Conservation (phyloP, 208 protist species). For the Wallacemonas sp. region DNA sequence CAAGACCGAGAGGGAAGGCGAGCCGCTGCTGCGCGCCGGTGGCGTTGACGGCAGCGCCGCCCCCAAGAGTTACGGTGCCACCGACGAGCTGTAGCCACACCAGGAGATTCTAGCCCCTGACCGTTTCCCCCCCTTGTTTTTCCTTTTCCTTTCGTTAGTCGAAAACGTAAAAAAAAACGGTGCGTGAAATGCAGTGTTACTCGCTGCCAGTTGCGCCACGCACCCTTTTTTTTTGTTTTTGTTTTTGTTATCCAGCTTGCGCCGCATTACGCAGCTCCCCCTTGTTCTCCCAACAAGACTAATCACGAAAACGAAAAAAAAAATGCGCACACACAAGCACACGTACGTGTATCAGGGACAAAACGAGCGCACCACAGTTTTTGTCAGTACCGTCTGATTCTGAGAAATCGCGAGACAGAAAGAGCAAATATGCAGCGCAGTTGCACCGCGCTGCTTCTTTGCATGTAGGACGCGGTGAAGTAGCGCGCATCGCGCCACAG, state of each 20-base stretch:
- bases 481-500: too few relatives aligned
- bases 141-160: not conserved
- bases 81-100: slow-evolving; percentile 2
- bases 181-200: not conserved
- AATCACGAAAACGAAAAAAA: too few relatives aligned
- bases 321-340: too few relatives aligned
- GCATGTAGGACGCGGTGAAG: too few relatives aligned
- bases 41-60: not conserved
- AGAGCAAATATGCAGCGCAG: too few relatives aligned
- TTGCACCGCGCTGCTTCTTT: too few relatives aligned
- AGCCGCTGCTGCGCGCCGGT: not conserved
- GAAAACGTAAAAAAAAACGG: not conserved
- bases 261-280: not conserved
- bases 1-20: not conserved
- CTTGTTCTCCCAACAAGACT: not conserved
- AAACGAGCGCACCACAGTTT: too few relatives aligned
- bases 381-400: too few relatives aligned
- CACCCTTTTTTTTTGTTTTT: slow-evolving; percentile 10
- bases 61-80: slow-evolving; percentile 8
- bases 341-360: too few relatives aligned
- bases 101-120: not conserved
- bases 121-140: not conserved
- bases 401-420: too few relatives aligned
- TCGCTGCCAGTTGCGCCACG: not conserved
- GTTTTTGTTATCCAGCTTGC: not conserved